Evolutionary conservation across 768 basidiomycete species (phyloP).

Genomic region (Suillus cothurnatus): DNA sequence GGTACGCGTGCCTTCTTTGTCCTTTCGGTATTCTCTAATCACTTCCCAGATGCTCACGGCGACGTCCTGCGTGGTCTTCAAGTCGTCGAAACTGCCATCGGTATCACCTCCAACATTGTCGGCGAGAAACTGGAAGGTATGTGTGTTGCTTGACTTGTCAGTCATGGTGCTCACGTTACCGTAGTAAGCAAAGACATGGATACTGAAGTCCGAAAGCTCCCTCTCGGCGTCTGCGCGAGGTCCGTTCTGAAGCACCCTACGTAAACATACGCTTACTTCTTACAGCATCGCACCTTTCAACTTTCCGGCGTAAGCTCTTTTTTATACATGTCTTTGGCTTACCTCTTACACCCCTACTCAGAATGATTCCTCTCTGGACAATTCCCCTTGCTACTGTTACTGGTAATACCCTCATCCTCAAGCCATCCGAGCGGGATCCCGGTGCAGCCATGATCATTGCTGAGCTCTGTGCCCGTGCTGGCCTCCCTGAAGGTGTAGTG

Average conservation of each 20-base stretch:
- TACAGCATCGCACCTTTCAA: constrained; percentile 83
- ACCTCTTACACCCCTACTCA: constrained; percentile 27
- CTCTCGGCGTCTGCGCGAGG: constrained; percentile 86
- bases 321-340: background rate
- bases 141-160: constrained; percentile 18
- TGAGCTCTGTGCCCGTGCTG: constrained; percentile 88
- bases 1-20: constrained; percentile 43
- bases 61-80: constrained; percentile 93
- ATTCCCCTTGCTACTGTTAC: constrained; percentile 88
- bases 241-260: constrained; percentile 20
- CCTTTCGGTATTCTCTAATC: constrained; percentile 9
- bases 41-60: constrained; percentile 80
- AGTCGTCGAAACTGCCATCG: constrained; percentile 80
- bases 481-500: constrained; percentile 84
- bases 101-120: constrained; percentile 81
- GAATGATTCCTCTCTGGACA: constrained; percentile 97
- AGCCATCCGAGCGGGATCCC: constrained; percentile 95
- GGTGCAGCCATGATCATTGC: constrained; percentile 98
- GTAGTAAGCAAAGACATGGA: constrained; percentile 96
- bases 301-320: constrained; percentile 72
- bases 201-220: constrained; percentile 80
- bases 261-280: constrained; percentile 7
- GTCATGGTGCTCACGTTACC: constrained; percentile 18
- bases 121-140: constrained; percentile 92
- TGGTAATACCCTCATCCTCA: constrained; percentile 93